These are phyloP conservation scores for Omphalotus guepiniiformis DNA, from an alignment of 768 basidiomycete species.

Conservation along the genomic window DNA sequence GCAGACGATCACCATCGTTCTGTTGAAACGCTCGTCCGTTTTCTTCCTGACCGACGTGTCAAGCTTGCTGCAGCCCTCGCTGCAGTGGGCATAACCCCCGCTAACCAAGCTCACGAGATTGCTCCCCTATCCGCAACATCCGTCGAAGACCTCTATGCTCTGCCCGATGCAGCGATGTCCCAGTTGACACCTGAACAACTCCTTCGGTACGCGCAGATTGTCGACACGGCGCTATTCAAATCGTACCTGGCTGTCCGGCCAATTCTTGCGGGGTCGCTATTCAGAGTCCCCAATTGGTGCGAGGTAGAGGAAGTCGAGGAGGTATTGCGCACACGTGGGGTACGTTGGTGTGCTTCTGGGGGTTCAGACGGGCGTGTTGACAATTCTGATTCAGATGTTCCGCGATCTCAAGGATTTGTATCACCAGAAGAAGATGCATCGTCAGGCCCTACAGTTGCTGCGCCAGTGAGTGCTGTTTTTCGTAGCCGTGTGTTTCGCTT, in stretches of 20 bases:
- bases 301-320: constrained; percentile 94
- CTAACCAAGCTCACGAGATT: constrained; percentile 61
- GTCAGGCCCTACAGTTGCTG: constrained; percentile 79
- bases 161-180: constrained; percentile 73
- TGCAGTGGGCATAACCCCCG: constrained; percentile 61
- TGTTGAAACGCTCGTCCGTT: constrained; percentile 84
- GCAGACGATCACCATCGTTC: constrained; percentile 60
- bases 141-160: constrained; percentile 66
- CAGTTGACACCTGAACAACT: constrained; percentile 80
- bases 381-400: constrained; percentile 67
- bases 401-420: constrained; percentile 89
- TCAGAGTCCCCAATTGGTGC: constrained; percentile 94
- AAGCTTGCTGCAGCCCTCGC: constrained; percentile 78
- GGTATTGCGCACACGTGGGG: constrained; percentile 74
- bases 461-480: constrained; percentile 55
- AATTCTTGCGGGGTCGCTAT: constrained; percentile 77
- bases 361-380: not conserved
- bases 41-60: constrained; percentile 85
- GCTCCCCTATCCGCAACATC: constrained; percentile 70
- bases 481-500: constrained; percentile 21
- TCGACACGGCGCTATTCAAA: constrained; percentile 94
- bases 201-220: constrained; percentile 85
- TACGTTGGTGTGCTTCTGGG: constrained; percentile 26
- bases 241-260: constrained; percentile 83
- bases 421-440: constrained; percentile 93